phyloP scores from a whole-genome alignment of 2,329 filamentous ascomycete genomes.

The Arthrinium puccinioides region DNA sequence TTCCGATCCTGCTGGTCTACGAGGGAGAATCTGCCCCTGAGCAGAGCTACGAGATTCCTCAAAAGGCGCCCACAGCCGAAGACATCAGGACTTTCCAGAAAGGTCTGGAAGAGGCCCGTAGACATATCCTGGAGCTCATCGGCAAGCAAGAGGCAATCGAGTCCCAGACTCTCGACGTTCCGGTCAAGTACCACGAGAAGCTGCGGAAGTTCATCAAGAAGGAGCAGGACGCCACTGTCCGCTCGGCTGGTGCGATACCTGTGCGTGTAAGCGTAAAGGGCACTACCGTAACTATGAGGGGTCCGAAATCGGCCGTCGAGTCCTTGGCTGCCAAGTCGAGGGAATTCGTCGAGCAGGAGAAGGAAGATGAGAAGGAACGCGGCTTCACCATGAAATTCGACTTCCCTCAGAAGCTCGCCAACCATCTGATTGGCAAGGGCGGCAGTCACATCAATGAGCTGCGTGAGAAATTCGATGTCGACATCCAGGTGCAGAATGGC shows the following conservation, averaged over 20 bases:
- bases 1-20: conserved; percentile 65
- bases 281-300: conserved; percentile 64
- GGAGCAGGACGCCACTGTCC: conserved; percentile 46
- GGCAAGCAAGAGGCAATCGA: conserved; percentile 50
- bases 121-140: conserved; percentile 51
- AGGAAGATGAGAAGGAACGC: conserved; percentile 88
- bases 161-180: conserved; percentile 47
- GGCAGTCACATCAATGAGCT: conserved; percentile 61
- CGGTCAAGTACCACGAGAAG: conserved; percentile 56
- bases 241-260: conserved; percentile 50
- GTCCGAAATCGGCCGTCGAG: conserved; percentile 66
- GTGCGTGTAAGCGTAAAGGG: conserved; percentile 52
- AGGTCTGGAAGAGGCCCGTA: conserved; percentile 46
- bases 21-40: conserved; percentile 52
- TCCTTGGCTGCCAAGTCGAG: conserved; percentile 65
- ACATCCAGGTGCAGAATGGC: conserved; percentile 86
- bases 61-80: conserved; percentile 39
- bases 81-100: conserved; percentile 48
- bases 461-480: conserved; percentile 60
- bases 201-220: conserved; percentile 57
- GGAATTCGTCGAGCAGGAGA: conserved; percentile 78
- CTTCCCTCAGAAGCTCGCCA: conserved; percentile 91
- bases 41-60: conserved; percentile 46
- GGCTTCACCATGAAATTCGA: conserved; percentile 82
- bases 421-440: conserved; percentile 68